These are phyloP conservation scores for Aspergillus pseudoviridinutans DNA, from an alignment of 2,329 filamentous ascomycete species.

Conservation along the genomic window DNA sequence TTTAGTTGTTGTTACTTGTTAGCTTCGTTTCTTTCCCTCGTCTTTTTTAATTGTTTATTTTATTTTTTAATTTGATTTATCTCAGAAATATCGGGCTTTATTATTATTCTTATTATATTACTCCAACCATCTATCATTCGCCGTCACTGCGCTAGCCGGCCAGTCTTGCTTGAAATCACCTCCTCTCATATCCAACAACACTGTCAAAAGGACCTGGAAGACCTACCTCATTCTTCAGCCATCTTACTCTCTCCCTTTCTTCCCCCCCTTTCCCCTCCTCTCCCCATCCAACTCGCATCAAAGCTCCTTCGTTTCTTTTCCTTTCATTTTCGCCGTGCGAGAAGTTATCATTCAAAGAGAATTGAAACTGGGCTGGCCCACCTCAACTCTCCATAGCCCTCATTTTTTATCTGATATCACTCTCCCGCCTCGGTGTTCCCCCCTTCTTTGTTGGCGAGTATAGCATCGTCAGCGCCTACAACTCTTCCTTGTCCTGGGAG, in stretches of 20 bases:
- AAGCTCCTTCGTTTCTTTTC: conserved; percentile 17
- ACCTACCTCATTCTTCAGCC: conserved; percentile 10
- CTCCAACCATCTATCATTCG: conserved; percentile 9
- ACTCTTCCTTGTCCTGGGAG: conserved; percentile 22
- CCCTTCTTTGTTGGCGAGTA: conserved; percentile 19
- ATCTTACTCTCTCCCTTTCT: conserved; percentile 12
- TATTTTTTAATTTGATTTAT: conserved; percentile 5
- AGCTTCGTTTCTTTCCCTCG: conserved; percentile 2
- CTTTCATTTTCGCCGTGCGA: conserved; percentile 34
- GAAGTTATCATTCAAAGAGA: conserved; percentile 24
- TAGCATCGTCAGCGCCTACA: conserved; percentile 20
- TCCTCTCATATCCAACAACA: conserved; percentile 6
- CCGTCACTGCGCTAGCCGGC: conserved; percentile 12
- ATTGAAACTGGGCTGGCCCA: conserved; percentile 34
- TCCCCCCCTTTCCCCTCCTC: conserved; percentile 11
- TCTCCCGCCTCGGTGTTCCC: conserved; percentile 2
- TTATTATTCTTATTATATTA: conserved; percentile 1
- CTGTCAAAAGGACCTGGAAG: conserved; percentile 10
- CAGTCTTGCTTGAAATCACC: conserved; percentile 12
- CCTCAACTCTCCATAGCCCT: conserved; percentile 30
- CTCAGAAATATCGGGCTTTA: neutral
- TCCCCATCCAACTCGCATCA: conserved; percentile 13
- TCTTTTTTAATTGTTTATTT: conserved; percentile 5
- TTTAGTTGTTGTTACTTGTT: neutral
- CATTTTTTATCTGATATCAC: conserved; percentile 13